phyloP scores from a whole-genome alignment of 768 basidiomycete species.

The Tulasnella sp. region DNA sequence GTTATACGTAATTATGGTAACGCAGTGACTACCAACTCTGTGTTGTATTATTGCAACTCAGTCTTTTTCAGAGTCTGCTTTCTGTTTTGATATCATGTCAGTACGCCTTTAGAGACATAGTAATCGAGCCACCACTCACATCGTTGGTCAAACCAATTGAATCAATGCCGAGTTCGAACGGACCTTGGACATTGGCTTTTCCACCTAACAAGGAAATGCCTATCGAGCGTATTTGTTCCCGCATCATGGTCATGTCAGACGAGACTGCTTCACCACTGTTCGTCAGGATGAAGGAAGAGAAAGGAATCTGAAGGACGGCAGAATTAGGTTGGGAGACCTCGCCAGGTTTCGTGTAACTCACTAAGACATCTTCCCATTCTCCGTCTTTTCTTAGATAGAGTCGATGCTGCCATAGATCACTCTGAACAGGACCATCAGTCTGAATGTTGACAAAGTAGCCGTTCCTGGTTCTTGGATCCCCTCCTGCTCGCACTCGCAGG shows the following conservation, averaged over 20 bases:
- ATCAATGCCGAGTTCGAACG: conserved; percentile 73
- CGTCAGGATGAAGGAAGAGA: conserved; percentile 37
- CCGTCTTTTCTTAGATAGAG: conserved; percentile 59
- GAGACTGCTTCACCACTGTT: conserved; percentile 26
- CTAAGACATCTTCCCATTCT: conserved; percentile 72
- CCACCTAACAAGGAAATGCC: conserved; percentile 83
- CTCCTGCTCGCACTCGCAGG: conserved; percentile 63
- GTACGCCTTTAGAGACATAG: not conserved
- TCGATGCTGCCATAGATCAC: conserved; percentile 90
- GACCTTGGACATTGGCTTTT: conserved; percentile 57
- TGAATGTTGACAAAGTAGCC: conserved; percentile 93
- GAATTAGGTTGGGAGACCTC: not conserved
- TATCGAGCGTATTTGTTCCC: conserved; percentile 60
- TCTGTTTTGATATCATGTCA: not conserved
- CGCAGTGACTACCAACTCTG: not conserved
- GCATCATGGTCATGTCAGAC: conserved; percentile 56
- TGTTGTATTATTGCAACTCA: not conserved
- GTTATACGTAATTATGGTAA: no score
- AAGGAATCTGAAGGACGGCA: conserved; percentile 50
- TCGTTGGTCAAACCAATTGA: conserved; percentile 71
- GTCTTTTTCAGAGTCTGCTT: no score
- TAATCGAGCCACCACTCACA: conserved; percentile 20
- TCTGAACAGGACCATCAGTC: conserved; percentile 65
- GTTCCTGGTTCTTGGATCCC: conserved; percentile 59
- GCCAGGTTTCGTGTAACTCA: conserved; percentile 28